These are phyloP conservation scores for Heterobasidion occidentale DNA, from an alignment of 1,284 basidiomycete species.

Conservation along the genomic window DNA sequence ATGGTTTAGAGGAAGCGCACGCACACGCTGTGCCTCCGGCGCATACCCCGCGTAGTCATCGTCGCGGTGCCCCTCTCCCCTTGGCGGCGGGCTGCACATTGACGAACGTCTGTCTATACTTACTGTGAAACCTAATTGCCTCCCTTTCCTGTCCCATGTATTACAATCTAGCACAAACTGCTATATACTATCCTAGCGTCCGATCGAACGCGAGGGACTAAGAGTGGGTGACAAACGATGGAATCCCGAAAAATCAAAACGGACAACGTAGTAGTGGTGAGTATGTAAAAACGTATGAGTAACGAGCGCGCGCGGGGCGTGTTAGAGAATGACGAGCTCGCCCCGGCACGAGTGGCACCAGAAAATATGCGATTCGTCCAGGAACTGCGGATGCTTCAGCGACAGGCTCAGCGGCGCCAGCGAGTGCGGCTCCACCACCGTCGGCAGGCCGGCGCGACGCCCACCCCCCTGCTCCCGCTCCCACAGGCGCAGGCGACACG, in stretches of 20 bases:
- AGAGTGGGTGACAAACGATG: too few species aligned
- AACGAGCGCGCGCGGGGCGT: background rate
- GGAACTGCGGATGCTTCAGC: conserved; percentile 50
- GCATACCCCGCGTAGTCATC: too few species aligned
- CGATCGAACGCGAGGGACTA: too few species aligned
- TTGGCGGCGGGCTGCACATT: too few species aligned
- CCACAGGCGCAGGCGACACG: conserved; percentile 36
- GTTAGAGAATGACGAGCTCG: conserved; percentile 68
- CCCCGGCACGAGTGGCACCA: conserved; percentile 78
- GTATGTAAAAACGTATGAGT: background rate
- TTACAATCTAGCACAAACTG: too few species aligned
- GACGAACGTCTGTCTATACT: too few species aligned
- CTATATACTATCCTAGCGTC: too few species aligned
- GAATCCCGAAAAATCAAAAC: background rate
- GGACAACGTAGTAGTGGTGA: background rate
- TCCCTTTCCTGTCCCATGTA: too few species aligned
- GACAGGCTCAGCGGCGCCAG: background rate
- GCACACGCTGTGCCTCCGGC: too few species aligned
- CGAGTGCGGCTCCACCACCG: background rate
- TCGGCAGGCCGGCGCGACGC: background rate
- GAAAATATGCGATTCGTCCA: conserved; percentile 79
- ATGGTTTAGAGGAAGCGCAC: conserved; percentile 18
- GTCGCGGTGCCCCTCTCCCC: too few species aligned
- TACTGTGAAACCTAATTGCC: too few species aligned
- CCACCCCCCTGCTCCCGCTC: background rate